phyloP scores from a whole-genome alignment of 352 stramenopile species.

The Blastocystis sp. region DNA sequence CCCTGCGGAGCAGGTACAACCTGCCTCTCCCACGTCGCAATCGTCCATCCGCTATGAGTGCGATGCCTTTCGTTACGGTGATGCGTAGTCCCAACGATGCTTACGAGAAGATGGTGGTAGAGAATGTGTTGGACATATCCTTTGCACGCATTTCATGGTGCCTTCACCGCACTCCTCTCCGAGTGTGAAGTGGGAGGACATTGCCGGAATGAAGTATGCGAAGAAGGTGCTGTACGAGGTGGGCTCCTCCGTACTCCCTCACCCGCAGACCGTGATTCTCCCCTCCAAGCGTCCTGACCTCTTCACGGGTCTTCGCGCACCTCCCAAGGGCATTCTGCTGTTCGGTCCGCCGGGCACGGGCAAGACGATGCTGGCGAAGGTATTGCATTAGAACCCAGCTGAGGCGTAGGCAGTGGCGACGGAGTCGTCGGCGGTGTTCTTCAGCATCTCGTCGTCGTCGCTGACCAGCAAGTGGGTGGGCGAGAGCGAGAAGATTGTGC shows the following conservation, averaged over 20 bases:
- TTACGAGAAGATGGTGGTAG: slow-evolving; percentile 50
- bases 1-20: no score
- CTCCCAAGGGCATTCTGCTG: slow-evolving; percentile 76
- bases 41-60: no score
- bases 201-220: slow-evolving; percentile 79
- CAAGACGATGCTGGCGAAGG: slow-evolving; percentile 49
- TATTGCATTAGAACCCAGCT: no score
- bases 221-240: slow-evolving; percentile 84
- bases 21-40: no score
- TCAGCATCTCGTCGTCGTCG: slow-evolving; percentile 81
- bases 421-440: slow-evolving; percentile 71
- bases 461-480: slow-evolving; percentile 85
- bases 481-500: slow-evolving; percentile 83
- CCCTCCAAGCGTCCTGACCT: slow-evolving; percentile 89
- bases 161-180: slow-evolving; percentile 77
- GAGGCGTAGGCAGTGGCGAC: slow-evolving; percentile 62
- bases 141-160: not conserved
- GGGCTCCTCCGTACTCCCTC: slow-evolving; percentile 77
- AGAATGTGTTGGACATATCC: slow-evolving; percentile 63
- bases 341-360: no score
- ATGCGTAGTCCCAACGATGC: slow-evolving; percentile 32
- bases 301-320: slow-evolving; percentile 84
- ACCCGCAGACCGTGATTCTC: slow-evolving; percentile 85
- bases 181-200: slow-evolving; percentile 80
- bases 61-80: not conserved